Percentiles rank a stretch among this genome's conserved stretches.
These are phyloP conservation scores for Quillaja saponaria DNA, from an alignment of 306 rosid genomes.

Conservation along the genomic window DNA sequence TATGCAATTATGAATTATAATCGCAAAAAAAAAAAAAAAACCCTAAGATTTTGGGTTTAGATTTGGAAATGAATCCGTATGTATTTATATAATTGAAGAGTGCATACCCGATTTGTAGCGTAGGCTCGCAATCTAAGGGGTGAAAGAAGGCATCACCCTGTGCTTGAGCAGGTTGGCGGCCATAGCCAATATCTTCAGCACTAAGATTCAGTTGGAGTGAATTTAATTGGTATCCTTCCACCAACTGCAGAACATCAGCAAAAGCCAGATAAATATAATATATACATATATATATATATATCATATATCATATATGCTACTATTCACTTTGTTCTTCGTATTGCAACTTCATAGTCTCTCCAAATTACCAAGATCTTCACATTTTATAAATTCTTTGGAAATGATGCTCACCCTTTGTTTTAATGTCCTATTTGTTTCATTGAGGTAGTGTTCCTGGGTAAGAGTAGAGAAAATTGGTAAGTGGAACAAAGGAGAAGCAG, in stretches of 20 bases:
- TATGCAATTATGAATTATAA: too few relatives aligned
- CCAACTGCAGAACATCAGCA: constrained; percentile 50
- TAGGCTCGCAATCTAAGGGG: constrained; percentile 81
- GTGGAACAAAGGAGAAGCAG: background rate
- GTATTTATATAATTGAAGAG: background rate
- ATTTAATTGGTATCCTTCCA: constrained; percentile 77
- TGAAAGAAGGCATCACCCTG: constrained; percentile 73
- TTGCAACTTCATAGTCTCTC: too few relatives aligned
- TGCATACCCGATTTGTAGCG: constrained; percentile 86
- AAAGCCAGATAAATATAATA: constrained; percentile 7
- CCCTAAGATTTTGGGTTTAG: too few relatives aligned
- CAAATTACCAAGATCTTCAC: too few relatives aligned
- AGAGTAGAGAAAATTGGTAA: background rate
- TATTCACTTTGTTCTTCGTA: too few relatives aligned
- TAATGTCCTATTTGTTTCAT: constrained; percentile 73
- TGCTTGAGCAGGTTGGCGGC: constrained; percentile 59
- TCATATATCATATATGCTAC: too few relatives aligned
- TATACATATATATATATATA: background rate
- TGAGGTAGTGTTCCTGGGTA: constrained; percentile 72
- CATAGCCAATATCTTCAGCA: constrained; percentile 73
- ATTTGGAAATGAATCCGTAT: too few relatives aligned
- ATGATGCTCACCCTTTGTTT: constrained; percentile 74
- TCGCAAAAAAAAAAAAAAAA: too few relatives aligned
- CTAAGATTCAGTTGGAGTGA: constrained; percentile 65
- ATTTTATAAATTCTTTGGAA: background rate